Evolutionary conservation across 2,329 filamentous ascomycete genomes (phyloP).

Genomic region (Lojkania enalia): DNA sequence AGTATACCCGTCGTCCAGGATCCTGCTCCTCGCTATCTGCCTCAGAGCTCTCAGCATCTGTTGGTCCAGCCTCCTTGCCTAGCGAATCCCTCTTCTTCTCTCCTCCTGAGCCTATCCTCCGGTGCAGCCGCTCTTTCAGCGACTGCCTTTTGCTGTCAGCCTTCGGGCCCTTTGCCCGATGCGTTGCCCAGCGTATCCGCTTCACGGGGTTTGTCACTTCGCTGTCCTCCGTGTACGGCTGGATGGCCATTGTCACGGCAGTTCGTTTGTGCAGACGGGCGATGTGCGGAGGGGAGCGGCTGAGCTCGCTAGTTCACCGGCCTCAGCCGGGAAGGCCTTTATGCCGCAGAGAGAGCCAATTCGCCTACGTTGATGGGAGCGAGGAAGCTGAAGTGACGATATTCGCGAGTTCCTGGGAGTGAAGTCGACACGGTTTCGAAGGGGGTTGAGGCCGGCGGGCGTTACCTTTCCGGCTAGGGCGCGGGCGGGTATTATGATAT

Average conservation of each 20-base stretch:
- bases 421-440: slow-evolving; percentile 11
- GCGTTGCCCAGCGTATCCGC: slow-evolving; percentile 94
- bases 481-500: slow-evolving; percentile 21
- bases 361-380: slow-evolving; percentile 17
- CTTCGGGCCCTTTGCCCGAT: slow-evolving; percentile 75
- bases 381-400: slow-evolving; percentile 10
- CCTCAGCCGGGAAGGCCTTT: slow-evolving; percentile 45
- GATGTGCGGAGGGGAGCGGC: slow-evolving; percentile 27
- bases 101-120: slow-evolving; percentile 58
- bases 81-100: slow-evolving; percentile 63
- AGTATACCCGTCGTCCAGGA: slow-evolving; percentile 67
- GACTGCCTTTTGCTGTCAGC: slow-evolving; percentile 79
- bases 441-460: slow-evolving; percentile 21
- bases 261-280: slow-evolving; percentile 16
- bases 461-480: slow-evolving; percentile 18
- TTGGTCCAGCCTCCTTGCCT: slow-evolving; percentile 47
- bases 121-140: slow-evolving; percentile 75
- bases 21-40: slow-evolving; percentile 45
- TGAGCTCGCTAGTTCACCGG: slow-evolving; percentile 33
- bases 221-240: slow-evolving; percentile 44
- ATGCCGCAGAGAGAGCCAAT: slow-evolving; percentile 36
- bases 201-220: slow-evolving; percentile 67
- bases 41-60: slow-evolving; percentile 49
- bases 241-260: slow-evolving; percentile 31
- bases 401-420: neutral